Conservation (phyloP, 495 filamentous ascomycete species). For the Penicillium arizonense region DNA sequence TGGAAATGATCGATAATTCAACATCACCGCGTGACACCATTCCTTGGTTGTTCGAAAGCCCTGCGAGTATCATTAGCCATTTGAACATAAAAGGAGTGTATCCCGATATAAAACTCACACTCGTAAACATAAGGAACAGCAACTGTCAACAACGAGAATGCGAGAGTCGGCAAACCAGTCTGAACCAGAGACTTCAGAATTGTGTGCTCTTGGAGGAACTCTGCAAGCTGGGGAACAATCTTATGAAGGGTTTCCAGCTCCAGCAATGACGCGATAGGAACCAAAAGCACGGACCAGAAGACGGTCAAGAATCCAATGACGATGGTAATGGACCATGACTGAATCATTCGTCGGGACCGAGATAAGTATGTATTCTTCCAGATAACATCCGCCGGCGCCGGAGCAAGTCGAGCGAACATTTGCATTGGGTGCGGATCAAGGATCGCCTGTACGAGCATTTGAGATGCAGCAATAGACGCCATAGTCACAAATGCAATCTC, state of each 20-base stretch:
- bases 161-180: constrained; percentile 81
- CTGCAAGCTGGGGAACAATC: constrained; percentile 68
- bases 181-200: constrained; percentile 74
- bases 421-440: constrained; percentile 85
- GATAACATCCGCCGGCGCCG: constrained; percentile 82
- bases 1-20: constrained; percentile 92
- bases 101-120: constrained; percentile 47
- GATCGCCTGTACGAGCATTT: constrained; percentile 92
- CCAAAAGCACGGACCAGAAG: constrained; percentile 84
- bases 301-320: constrained; percentile 79
- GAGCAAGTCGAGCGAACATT: constrained; percentile 80
- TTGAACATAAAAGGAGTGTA: not conserved
- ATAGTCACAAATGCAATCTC: constrained; percentile 94
- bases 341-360: constrained; percentile 65
- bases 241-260: constrained; percentile 74
- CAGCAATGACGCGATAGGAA: constrained; percentile 74
- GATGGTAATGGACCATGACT: constrained; percentile 77
- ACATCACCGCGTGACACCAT: constrained; percentile 93
- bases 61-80: constrained; percentile 27
- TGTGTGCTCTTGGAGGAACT: constrained; percentile 62
- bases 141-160: constrained; percentile 81
- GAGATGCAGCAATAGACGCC: constrained; percentile 87
- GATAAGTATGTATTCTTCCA: constrained; percentile 94
- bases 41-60: constrained; percentile 82
- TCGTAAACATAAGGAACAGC: constrained; percentile 93